Percentiles rank a stretch among this genome's conserved stretches.
These are phyloP conservation scores for Tillandsia fasciculata DNA, from an alignment of 176 grass and related monocot species.

Conservation along the genomic window DNA sequence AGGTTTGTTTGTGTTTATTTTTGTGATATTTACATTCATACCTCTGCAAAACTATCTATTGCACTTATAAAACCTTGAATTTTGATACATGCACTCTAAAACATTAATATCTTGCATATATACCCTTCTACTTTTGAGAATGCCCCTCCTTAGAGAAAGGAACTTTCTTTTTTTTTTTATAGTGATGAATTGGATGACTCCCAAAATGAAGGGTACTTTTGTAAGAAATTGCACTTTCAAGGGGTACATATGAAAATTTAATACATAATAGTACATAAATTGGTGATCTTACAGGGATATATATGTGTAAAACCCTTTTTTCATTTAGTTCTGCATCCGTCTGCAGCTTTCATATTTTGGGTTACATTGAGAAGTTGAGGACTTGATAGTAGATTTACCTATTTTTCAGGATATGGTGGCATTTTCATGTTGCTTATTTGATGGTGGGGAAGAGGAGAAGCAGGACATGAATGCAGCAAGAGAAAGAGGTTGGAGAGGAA, in stretches of 20 bases:
- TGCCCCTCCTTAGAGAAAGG: too few species aligned
- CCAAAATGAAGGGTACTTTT: too few species aligned
- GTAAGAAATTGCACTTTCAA: too few species aligned
- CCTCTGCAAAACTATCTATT: background rate
- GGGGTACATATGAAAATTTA: too few species aligned
- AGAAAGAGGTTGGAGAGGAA: constrained; percentile 95
- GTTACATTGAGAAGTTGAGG: background rate
- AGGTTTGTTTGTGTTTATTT: constrained; percentile 46
- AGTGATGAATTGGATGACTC: too few species aligned
- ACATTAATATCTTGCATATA: too few species aligned
- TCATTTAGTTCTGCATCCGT: too few species aligned
- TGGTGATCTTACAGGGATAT: too few species aligned
- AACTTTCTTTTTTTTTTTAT: too few species aligned
- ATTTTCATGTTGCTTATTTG: constrained; percentile 94
- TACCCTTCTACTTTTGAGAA: too few species aligned
- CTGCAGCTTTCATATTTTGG: background rate
- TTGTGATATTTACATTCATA: constrained; percentile 4
- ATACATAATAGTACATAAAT: too few species aligned
- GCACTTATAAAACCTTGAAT: background rate
- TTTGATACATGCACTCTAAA: background rate
- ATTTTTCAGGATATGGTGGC: constrained; percentile 97
- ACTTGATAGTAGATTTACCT: background rate
- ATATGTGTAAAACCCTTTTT: too few species aligned
- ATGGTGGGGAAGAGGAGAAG: constrained; percentile 72
- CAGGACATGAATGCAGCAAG: constrained; percentile 79